Conservation (phyloP, 2,329 filamentous ascomycete genomes). For the Dryadomyces sulphureus region DNA sequence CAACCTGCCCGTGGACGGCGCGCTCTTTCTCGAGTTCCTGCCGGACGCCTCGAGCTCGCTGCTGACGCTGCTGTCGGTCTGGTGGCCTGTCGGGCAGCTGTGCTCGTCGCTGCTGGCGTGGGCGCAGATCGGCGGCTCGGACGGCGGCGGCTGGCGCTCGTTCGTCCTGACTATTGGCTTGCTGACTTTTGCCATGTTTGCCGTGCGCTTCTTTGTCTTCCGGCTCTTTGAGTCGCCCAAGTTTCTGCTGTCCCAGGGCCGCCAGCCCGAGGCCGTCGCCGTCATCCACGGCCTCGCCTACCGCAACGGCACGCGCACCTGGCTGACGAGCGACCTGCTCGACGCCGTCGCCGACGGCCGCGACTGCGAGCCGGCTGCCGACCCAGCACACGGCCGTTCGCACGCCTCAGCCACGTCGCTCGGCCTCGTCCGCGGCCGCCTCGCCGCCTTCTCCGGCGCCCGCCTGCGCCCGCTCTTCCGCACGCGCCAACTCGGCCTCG, state of each 20-base stretch:
- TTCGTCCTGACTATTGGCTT: conserved; percentile 58
- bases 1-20: conserved; percentile 65
- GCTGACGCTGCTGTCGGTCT: conserved; percentile 66
- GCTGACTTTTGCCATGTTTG: conserved; percentile 62
- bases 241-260: conserved; percentile 61
- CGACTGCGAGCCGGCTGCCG: neutral
- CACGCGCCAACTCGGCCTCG: conserved; percentile 32
- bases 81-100: conserved; percentile 76
- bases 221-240: conserved; percentile 77
- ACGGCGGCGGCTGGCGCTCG: conserved; percentile 56
- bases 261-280: conserved; percentile 64
- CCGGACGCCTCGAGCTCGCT: conserved; percentile 60
- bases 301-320: conserved; percentile 55
- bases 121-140: conserved; percentile 54
- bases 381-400: neutral
- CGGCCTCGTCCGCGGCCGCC: conserved; percentile 33
- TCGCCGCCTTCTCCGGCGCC: conserved; percentile 51
- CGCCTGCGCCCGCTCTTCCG: conserved; percentile 53
- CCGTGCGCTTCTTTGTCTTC: conserved; percentile 66
- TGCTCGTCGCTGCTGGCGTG: conserved; percentile 58
- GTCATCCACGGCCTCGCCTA: conserved; percentile 67
- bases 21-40: conserved; percentile 71
- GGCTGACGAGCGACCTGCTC: conserved; percentile 59
- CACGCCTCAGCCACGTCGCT: neutral
- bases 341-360: conserved; percentile 32